phyloP scores from a whole-genome alignment of 2,329 filamentous ascomycete genomes.

The Aspergillus quadricinctus region DNA sequence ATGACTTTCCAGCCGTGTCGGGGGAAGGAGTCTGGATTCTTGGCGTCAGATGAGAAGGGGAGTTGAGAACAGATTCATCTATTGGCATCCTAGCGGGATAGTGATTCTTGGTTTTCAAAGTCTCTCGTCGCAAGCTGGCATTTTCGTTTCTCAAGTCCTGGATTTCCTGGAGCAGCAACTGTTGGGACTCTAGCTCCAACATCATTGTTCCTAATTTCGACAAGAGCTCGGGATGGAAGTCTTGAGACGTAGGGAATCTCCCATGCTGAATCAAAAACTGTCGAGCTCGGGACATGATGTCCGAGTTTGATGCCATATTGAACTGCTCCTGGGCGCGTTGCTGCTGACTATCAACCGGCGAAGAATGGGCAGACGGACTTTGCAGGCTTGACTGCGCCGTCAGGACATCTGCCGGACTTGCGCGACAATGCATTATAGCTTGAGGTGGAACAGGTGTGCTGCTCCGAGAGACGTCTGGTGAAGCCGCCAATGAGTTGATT shows the following conservation, averaged over 20 bases:
- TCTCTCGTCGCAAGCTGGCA: slow-evolving; percentile 13
- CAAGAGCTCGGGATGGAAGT: slow-evolving; percentile 15
- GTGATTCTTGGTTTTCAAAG: neutral
- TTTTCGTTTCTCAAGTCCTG: slow-evolving; percentile 20
- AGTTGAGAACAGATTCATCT: slow-evolving; percentile 4
- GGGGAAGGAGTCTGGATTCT: slow-evolving; percentile 8
- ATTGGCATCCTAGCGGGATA: slow-evolving; percentile 13
- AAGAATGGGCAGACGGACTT: neutral
- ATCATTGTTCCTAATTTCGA: slow-evolving; percentile 21
- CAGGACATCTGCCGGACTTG: neutral
- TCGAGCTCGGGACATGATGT: slow-evolving; percentile 3
- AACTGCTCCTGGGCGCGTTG: neutral
- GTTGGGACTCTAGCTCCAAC: slow-evolving; percentile 17
- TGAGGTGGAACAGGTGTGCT: slow-evolving; percentile 4
- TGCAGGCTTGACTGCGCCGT: neutral
- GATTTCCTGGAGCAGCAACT: slow-evolving; percentile 13
- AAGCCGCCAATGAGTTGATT: slow-evolving; percentile 2
- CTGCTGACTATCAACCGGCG: neutral
- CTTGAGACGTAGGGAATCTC: slow-evolving; percentile 7
- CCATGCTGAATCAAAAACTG: slow-evolving; percentile 11
- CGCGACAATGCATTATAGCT: neutral
- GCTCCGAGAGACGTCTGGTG: slow-evolving; percentile 8
- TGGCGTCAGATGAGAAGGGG: slow-evolving; percentile 2
- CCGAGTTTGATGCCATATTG: neutral
- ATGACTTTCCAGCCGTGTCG: slow-evolving; percentile 16